Evolutionary conservation across 2,329 filamentous ascomycete species (phyloP).

Genomic region (Ceratocystis papillata): DNA sequence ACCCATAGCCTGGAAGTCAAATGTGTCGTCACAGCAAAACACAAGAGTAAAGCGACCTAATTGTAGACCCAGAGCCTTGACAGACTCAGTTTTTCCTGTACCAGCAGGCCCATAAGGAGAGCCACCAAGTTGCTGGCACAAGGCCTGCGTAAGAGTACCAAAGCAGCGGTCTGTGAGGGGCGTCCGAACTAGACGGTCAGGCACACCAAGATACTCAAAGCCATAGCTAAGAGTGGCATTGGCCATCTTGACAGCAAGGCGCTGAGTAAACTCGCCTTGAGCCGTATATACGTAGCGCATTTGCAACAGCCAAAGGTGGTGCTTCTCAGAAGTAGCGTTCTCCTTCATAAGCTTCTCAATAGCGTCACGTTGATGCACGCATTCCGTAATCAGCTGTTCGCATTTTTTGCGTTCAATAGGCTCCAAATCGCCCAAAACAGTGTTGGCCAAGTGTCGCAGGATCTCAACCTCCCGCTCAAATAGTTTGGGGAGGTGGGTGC

Average conservation of each 20-base stretch:
- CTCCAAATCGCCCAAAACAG: conserved; percentile 81
- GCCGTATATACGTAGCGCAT: conserved; percentile 86
- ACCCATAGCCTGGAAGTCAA: conserved; percentile 99
- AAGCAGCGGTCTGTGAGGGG: conserved; percentile 97
- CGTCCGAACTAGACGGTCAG: conserved; percentile 89
- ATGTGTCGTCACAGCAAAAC: conserved; percentile 98
- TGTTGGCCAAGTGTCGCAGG: conserved; percentile 73
- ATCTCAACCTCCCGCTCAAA: conserved; percentile 77
- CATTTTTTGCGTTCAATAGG: conserved; percentile 87
- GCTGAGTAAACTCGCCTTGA: conserved; percentile 69
- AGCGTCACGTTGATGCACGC: conserved; percentile 90
- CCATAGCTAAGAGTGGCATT: conserved; percentile 93
- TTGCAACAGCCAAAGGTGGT: conserved; percentile 88
- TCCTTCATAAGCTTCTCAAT: conserved; percentile 74
- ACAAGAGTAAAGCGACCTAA: conserved; percentile 95
- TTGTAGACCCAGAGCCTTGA: conserved; percentile 93
- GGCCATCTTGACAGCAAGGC: conserved; percentile 88
- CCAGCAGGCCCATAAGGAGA: conserved; percentile 95
- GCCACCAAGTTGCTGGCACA: conserved; percentile 88
- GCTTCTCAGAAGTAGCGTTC: conserved; percentile 61
- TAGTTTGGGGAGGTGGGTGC: conserved; percentile 54
- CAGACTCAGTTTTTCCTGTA: conserved; percentile 97
- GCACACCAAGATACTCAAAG: conserved; percentile 94
- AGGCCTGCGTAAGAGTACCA: conserved; percentile 88
- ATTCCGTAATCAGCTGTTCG: conserved; percentile 97